Conservation (phyloP, 208 protist species). For the Acanthamoeba culbertsoni region DNA sequence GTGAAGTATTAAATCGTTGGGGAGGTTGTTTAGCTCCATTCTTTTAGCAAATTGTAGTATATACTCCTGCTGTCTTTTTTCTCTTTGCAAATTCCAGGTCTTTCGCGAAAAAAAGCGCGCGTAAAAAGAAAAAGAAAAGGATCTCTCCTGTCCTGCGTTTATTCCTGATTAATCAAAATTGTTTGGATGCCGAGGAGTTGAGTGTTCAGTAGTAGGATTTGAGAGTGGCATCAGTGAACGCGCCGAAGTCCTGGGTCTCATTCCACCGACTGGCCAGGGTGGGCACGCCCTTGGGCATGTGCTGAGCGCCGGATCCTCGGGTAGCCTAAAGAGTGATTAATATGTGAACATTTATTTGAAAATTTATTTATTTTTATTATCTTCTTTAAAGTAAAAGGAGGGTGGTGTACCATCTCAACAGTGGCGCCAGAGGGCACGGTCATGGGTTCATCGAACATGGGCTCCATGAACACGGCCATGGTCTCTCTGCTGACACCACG, state of each 20-base stretch:
- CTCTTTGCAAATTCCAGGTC: too few species aligned
- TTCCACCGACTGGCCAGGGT: not conserved
- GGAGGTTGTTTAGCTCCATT: too few species aligned
- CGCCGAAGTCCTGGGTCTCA: not conserved
- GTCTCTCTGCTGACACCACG: constrained; percentile 68
- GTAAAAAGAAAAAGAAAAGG: too few species aligned
- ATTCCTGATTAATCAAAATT: not conserved
- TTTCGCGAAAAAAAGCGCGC: too few species aligned
- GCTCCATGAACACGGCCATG: constrained; percentile 85
- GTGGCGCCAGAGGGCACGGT: constrained; percentile 51
- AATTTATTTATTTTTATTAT: too few species aligned
- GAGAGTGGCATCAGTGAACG: not conserved
- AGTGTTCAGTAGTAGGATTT: not conserved
- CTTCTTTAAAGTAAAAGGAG: not conserved
- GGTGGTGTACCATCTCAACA: not conserved
- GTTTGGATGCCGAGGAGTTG: not conserved
- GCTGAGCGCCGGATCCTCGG: not conserved
- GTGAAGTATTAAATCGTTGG: too few species aligned
- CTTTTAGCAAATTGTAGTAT: too few species aligned
- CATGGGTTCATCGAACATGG: constrained; percentile 65
- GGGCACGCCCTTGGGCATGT: constrained; percentile 2
- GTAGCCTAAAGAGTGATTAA: not conserved
- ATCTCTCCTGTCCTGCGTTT: not conserved
- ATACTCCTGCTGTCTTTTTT: too few species aligned
- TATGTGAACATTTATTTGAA: not conserved